A percentile compares a stretch with the other conserved stretches of the same genome.
Evolutionary conservation across 2,329 filamentous ascomycete genomes (phyloP).

Genomic region (Harringtonia aguacate): DNA sequence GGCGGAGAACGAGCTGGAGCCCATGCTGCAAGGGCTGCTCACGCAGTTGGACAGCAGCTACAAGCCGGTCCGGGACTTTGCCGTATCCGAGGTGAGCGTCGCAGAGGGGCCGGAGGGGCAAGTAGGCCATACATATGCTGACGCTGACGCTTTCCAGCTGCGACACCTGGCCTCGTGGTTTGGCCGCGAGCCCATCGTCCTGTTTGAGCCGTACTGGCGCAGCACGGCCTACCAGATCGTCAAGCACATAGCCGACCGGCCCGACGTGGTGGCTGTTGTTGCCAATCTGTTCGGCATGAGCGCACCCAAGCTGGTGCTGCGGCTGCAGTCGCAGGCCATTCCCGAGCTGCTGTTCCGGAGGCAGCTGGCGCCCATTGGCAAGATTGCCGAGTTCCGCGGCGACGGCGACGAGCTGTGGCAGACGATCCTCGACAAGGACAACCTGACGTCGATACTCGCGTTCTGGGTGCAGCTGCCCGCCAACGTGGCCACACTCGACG

Average conservation of each 20-base stretch:
- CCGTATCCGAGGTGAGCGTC: constrained; percentile 7
- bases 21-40: constrained; percentile 10
- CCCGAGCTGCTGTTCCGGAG: constrained; percentile 72
- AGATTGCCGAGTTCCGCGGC: constrained; percentile 68
- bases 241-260: constrained; percentile 68
- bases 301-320: constrained; percentile 60
- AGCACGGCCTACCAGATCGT: constrained; percentile 73
- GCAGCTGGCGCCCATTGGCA: constrained; percentile 57
- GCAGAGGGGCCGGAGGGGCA: neutral
- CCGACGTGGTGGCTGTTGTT: constrained; percentile 71
- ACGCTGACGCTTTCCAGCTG: constrained; percentile 28
- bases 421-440: constrained; percentile 42
- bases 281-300: constrained; percentile 72
- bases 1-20: constrained; percentile 9
- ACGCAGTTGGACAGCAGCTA: constrained; percentile 6
- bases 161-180: constrained; percentile 59
- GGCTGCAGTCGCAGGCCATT: constrained; percentile 71
- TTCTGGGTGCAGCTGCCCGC: constrained; percentile 11
- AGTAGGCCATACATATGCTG: neutral
- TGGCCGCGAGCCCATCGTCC: constrained; percentile 48
- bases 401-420: constrained; percentile 48
- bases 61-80: constrained; percentile 7
- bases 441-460: constrained; percentile 47
- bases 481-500: constrained; percentile 7
- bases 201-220: constrained; percentile 84